These are phyloP conservation scores for Thermoascus crustaceus DNA, from an alignment of 2,329 filamentous ascomycete species.

Conservation along the genomic window DNA sequence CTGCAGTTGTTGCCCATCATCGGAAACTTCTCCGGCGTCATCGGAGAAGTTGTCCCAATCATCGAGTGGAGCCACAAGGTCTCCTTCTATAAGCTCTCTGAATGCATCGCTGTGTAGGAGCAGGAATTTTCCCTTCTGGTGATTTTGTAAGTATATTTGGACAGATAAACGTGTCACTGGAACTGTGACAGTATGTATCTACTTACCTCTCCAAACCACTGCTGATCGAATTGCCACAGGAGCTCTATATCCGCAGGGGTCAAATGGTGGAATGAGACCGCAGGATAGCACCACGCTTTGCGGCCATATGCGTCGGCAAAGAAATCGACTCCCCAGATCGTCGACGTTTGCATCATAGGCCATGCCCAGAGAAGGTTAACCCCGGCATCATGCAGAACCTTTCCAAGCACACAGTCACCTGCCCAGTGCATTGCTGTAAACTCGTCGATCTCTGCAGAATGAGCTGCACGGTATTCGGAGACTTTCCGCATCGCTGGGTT, in stretches of 20 bases:
- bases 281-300: conserved; percentile 44
- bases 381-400: conserved; percentile 39
- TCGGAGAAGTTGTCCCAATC: conserved; percentile 30
- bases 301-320: conserved; percentile 32
- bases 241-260: conserved; percentile 33
- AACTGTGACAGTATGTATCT: no score
- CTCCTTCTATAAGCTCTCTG: conserved; percentile 28
- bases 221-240: conserved; percentile 41
- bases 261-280: conserved; percentile 44
- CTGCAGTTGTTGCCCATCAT: no score
- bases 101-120: conserved; percentile 31
- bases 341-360: conserved; percentile 40
- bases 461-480: conserved; percentile 34
- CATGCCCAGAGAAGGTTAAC: conserved; percentile 40
- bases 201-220: conserved; percentile 55
- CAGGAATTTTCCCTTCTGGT: conserved; percentile 17
- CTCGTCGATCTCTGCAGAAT: conserved; percentile 37
- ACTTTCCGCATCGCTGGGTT: conserved; percentile 40
- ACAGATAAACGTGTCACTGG: no score
- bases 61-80: conserved; percentile 19
- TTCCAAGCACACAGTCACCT: conserved; percentile 44
- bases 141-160: no score
- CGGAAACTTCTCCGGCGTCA: conserved; percentile 22
- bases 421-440: conserved; percentile 42
- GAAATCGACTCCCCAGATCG: conserved; percentile 37